Percentiles rank a stretch among this genome's conserved stretches.
phyloP scores from a whole-genome alignment of 2,329 filamentous ascomycete species.

The Gliomastix tumulicola region DNA sequence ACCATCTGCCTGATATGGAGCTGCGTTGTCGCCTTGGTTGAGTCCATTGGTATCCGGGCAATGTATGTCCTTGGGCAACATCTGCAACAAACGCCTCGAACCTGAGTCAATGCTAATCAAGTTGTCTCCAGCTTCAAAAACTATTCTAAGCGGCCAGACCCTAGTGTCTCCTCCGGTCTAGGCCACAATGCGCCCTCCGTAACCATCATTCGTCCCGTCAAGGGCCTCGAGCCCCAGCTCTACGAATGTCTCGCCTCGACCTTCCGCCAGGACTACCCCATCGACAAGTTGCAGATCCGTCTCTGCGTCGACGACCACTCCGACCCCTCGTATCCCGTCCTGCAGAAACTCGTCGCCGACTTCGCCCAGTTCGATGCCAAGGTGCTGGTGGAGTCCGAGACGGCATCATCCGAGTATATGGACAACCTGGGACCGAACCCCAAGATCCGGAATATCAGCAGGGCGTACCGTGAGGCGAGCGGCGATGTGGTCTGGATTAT shows the following conservation, averaged over 20 bases:
- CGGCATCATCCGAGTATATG: slow-evolving; percentile 18
- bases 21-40: slow-evolving; percentile 42
- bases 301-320: slow-evolving; percentile 71
- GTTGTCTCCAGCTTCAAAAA: slow-evolving; percentile 41
- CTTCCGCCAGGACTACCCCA: slow-evolving; percentile 76
- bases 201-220: slow-evolving; percentile 88
- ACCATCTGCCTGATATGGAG: slow-evolving; percentile 46
- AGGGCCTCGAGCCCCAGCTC: slow-evolving; percentile 81
- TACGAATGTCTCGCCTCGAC: slow-evolving; percentile 89
- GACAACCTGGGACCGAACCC: slow-evolving; percentile 79
- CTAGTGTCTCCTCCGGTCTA: slow-evolving; percentile 43
- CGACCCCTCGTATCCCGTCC: slow-evolving; percentile 71
- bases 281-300: slow-evolving; percentile 66
- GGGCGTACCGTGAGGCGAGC: slow-evolving; percentile 81
- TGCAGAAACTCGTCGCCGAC: slow-evolving; percentile 65
- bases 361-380: slow-evolving; percentile 65
- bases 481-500: slow-evolving; percentile 90
- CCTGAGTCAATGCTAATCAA: neutral
- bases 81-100: neutral
- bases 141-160: slow-evolving; percentile 41
- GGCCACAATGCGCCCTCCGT: slow-evolving; percentile 62
- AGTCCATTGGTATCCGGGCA: slow-evolving; percentile 47
- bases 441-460: slow-evolving; percentile 96
- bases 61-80: slow-evolving; percentile 32
- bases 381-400: slow-evolving; percentile 73